These are phyloP conservation scores for Solanum habrochaites DNA, from an alignment of 257 asterid species.

Conservation along the genomic window DNA sequence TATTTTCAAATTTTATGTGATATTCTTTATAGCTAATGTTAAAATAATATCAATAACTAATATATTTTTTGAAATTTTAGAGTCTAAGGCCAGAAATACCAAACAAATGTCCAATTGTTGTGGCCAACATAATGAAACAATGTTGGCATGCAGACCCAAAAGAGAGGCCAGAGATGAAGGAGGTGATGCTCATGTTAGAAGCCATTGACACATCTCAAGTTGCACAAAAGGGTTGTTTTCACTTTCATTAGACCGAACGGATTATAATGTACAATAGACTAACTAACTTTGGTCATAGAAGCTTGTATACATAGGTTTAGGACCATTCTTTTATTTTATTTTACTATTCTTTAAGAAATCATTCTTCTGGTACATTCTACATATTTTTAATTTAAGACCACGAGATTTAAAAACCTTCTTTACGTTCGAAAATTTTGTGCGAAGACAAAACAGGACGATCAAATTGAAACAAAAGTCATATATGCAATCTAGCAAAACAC, in stretches of 20 bases:
- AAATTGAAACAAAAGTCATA: no score
- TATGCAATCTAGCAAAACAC: no score
- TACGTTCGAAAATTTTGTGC: background rate
- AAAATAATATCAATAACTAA: background rate
- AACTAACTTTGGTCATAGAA: background rate
- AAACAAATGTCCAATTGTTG: background rate
- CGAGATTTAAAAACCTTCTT: no score
- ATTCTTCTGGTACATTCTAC: background rate
- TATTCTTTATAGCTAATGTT: background rate
- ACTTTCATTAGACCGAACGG: background rate
- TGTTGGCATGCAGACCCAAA: constrained; percentile 11
- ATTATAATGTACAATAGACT: background rate
- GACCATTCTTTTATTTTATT: background rate
- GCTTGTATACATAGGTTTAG: background rate
- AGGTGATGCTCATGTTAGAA: constrained; percentile 5
- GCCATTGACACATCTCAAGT: background rate
- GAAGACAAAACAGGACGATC: no score
- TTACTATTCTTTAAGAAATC: background rate
- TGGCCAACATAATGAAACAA: constrained; percentile 10
- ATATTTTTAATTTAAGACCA: no score
- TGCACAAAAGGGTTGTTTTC: background rate
- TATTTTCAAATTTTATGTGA: background rate
- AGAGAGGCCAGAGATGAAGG: constrained; percentile 15
- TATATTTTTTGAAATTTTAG: background rate
- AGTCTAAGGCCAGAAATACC: constrained; percentile 3